phyloP scores from a whole-genome alignment of 2,329 filamentous ascomycete genomes.

The Paramyrothecium roridum region DNA sequence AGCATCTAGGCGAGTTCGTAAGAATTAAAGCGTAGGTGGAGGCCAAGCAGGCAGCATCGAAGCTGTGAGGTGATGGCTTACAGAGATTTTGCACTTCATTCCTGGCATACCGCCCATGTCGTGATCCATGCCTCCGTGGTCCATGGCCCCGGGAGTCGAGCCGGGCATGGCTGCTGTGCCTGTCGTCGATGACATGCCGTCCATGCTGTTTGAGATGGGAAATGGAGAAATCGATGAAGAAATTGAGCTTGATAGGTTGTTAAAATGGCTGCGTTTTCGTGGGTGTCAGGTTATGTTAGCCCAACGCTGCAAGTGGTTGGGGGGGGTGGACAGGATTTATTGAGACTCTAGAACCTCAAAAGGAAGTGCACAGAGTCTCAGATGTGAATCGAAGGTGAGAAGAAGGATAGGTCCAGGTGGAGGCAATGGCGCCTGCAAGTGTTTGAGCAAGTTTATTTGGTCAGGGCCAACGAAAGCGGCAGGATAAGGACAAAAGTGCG shows the following conservation, averaged over 20 bases:
- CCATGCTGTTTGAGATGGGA: constrained; percentile 7
- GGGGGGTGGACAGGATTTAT: too few relatives aligned
- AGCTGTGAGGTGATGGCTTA: constrained; percentile 14
- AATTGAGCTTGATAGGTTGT: too few relatives aligned
- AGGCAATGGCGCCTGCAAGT: constrained; percentile 2
- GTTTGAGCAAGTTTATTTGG: constrained; percentile 20
- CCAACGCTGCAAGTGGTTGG: too few relatives aligned
- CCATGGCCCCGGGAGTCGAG: constrained; percentile 9
- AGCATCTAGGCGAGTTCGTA: constrained; percentile 55
- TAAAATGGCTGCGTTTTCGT: too few relatives aligned
- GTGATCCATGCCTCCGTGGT: constrained; percentile 11
- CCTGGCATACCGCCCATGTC: constrained; percentile 11
- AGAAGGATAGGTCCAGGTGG: not conserved
- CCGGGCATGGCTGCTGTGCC: constrained; percentile 13
- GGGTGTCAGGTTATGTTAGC: too few relatives aligned
- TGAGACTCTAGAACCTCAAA: too few relatives aligned
- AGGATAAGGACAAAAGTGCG: not conserved
- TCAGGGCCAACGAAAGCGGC: not conserved
- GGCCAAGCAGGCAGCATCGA: not conserved
- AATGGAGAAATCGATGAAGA: too few relatives aligned
- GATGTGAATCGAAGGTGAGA: constrained; percentile 1
- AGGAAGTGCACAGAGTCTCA: too few relatives aligned
- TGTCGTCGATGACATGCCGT: constrained; percentile 9
- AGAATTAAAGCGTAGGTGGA: not conserved
- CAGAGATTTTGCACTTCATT: constrained; percentile 35